Percentiles rank a stretch among this genome's conserved stretches.
Conservation (phyloP, 208 protist species). For the Trichomonas tenax region DNA sequence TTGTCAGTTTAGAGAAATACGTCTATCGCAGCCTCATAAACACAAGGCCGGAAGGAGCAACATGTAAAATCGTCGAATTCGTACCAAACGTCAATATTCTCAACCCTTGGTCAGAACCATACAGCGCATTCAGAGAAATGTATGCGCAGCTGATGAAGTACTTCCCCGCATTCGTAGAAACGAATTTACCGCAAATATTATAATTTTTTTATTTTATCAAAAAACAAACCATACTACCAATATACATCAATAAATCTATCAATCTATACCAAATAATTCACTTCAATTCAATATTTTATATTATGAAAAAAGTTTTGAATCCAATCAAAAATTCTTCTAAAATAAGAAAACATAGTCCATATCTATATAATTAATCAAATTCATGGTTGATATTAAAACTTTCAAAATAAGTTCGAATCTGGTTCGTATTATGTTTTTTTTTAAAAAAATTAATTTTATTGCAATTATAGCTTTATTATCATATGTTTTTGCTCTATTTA, state of each 20-base stretch:
- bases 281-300: neutral
- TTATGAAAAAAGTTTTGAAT: neutral
- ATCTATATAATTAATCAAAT: no score
- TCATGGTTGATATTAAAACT: no score
- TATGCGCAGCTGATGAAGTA: neutral
- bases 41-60: neutral
- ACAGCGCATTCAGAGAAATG: neutral
- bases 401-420: no score
- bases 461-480: no score
- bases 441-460: no score
- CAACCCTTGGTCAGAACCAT: neutral
- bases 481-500: no score
- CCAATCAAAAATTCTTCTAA: no score
- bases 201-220: neutral
- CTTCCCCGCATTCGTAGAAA: neutral
- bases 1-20: neutral
- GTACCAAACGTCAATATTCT: neutral
- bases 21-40: neutral
- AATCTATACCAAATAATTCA: neutral
- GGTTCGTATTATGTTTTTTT: no score
- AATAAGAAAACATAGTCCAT: no score
- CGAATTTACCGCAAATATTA: neutral
- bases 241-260: neutral
- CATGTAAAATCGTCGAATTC: neutral
- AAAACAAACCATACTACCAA: no score